Base-by-base conservation (phyloP, 441 rosid genomes). In the Lagerstroemia fauriei region DNA sequence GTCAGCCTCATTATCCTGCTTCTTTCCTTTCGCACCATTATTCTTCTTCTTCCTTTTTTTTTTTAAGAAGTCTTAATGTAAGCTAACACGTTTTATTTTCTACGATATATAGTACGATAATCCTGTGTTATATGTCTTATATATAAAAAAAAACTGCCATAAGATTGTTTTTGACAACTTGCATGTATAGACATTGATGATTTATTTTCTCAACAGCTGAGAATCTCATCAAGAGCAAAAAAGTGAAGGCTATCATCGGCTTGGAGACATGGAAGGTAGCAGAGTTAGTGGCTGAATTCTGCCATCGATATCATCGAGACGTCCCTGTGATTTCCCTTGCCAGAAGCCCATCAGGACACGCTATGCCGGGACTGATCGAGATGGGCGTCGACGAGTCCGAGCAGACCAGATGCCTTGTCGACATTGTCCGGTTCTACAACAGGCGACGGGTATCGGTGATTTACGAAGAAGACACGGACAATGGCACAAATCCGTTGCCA, bases 231-330 rank as follows among this genome's bases (percentile, higher is more conserved):
- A 73, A 86, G 59, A 77, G 85, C 10, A 81, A 85, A 59, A 18
- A 82, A 74, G 93, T 83, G 32, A 46, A 83, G 51, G 89, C 85
- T 59, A 89, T 92, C 18, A 38, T 89, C 61, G 93, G 93, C 31
- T 73, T 89, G 88, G 88, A 86, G 31, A 86, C 85, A 48, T 89
- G 92, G 95, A 89, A 84, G 22, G 92, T 87, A 83, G 87, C 92
- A 72, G 85, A 84, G 72, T 31, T 87, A 75, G 91, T 92, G 41
- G 89, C 90, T 48, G 90, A 88, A 57, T 78, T 88, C 20, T 91
- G 88, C 47, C 82, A 82, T 72, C 70, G 68, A 47, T 80, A 75
- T 84, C 85, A 82, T 38, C 44, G 2, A 78, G n/a, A n/a, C n/a
- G 79, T 90, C 53, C 92, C 91, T 7, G 76, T 90, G 57, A 56